A percentile compares a stretch with the other conserved stretches of the same genome.
These are phyloP conservation scores for Blastomyces gilchristii DNA, from an alignment of 2,329 filamentous ascomycete genomes.

Conservation along the genomic window DNA sequence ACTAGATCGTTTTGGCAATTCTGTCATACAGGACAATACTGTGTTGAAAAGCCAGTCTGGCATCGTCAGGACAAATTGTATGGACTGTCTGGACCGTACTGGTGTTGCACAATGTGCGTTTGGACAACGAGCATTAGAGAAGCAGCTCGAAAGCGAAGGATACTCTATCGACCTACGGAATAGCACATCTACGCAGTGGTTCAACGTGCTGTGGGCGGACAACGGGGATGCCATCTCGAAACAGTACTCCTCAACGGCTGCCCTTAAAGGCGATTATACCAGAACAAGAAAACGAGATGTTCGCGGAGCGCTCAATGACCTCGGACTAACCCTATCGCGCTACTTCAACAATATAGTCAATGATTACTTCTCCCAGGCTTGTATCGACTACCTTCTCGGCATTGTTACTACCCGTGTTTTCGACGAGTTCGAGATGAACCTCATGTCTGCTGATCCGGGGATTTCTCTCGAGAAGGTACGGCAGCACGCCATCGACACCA, in stretches of 20 bases:
- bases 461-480: constrained; percentile 76
- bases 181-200: constrained; percentile 79
- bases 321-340: constrained; percentile 70
- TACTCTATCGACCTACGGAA: constrained; percentile 63
- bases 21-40: constrained; percentile 43
- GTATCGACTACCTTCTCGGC: constrained; percentile 87
- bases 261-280: constrained; percentile 94
- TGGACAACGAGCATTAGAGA: constrained; percentile 69
- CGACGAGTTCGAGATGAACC: constrained; percentile 84
- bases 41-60: constrained; percentile 52
- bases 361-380: constrained; percentile 91
- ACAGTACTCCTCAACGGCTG: constrained; percentile 90
- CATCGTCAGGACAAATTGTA: constrained; percentile 88
- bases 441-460: constrained; percentile 87
- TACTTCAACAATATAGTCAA: constrained; percentile 85
- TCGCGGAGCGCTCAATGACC: constrained; percentile 79
- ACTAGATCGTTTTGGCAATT: constrained; percentile 64
- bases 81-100: constrained; percentile 94
- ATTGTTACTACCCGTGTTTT: constrained; percentile 79
- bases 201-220: constrained; percentile 94
- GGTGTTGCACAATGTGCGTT: constrained; percentile 94
- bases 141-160: constrained; percentile 64
- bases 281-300: constrained; percentile 84
- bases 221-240: constrained; percentile 94
- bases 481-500: constrained; percentile 81